Evolutionary conservation across 2,329 filamentous ascomycete genomes (phyloP), one percentile per base, ranked within the genome.

Genomic region (Verticillium nubilum): DNA sequence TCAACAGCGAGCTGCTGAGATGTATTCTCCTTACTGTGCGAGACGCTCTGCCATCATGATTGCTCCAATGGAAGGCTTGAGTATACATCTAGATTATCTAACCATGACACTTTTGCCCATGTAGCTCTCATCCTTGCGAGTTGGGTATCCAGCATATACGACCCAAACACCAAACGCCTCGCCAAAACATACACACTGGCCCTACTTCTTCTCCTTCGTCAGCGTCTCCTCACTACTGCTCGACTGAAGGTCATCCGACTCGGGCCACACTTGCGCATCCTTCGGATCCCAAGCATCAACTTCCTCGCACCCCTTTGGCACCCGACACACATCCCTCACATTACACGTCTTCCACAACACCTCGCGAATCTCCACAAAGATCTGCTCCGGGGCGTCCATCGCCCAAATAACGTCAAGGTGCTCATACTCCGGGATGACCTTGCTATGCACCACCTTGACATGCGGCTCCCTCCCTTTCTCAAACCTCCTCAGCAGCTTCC

Each of bases 391-490:
- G 0, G 87, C 86, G 69, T 97, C 92, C 80, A 97, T 91, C 0
- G 93, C 92, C 94, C 94, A 97, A 37, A 98, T 86, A 1, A 97
- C 91, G 74, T 97, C 94, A 4, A 98, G 81, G 74, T 98, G 94
- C 75, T 97, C 94, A 71, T 97, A 96, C 54, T 89, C 91, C 2
- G 91, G 86, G 52, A 97, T 89, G 25, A 96, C 79, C 70, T 91
- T 96, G 63, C 84, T 83, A 74, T 97, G 90, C 4, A 97, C 90
- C 5, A 97, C 76, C 42, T 83, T 79, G 9, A 96, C 91, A 68
- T 91, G 80, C 1, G 94, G 94, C 72, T 98, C 94, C 27, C 90
- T 80, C 0, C 89, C 90, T 50, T 83, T 82, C 67, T 90, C 83
- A 64, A 97, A 90, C 1, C 94, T 82, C 23, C 84, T 80, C 2